Percentiles rank a stretch among this genome's conserved stretches.
These are phyloP conservation scores for Pyrrhoderma lamaoense DNA, from an alignment of 1,284 basidiomycete species.

Conservation along the genomic window DNA sequence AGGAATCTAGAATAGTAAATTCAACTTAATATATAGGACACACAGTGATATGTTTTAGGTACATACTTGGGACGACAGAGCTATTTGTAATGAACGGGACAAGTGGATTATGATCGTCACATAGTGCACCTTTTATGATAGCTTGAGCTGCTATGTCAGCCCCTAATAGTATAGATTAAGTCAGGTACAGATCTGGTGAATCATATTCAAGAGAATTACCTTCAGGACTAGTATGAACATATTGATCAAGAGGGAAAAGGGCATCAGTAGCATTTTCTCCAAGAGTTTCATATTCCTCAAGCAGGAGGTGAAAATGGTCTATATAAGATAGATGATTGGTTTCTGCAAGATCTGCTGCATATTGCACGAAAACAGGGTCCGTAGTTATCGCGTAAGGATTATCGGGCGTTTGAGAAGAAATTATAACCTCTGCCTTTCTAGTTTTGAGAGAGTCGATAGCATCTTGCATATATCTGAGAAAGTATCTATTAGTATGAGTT, in stretches of 20 bases:
- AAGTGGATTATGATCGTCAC: constrained; percentile 4
- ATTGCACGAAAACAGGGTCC: constrained; percentile 36
- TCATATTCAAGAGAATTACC: neutral
- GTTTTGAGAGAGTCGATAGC: constrained; percentile 36
- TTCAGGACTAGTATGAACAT: constrained; percentile 38
- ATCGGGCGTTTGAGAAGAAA: constrained; percentile 42
- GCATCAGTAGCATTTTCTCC: constrained; percentile 35
- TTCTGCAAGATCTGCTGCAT: constrained; percentile 35
- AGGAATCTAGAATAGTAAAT: no score
- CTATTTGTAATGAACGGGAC: neutral
- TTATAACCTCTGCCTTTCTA: constrained; percentile 41
- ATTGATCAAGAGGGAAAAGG: constrained; percentile 38
- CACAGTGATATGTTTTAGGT: no score
- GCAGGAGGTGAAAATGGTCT: constrained; percentile 40
- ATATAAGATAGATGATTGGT: constrained; percentile 36
- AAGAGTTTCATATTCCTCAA: constrained; percentile 35
- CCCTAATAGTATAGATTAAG: neutral
- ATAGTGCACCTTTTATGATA: constrained; percentile 5
- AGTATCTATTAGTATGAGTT: constrained; percentile 9
- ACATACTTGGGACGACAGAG: constrained; percentile 5
- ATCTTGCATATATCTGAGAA: constrained; percentile 30
- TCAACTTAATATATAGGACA: no score
- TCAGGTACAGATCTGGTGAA: neutral
- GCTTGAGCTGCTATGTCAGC: constrained; percentile 8
- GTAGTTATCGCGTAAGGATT: constrained; percentile 32